Evolutionary conservation across 345 rosid genomes (phyloP).

Genomic region (Pelargonium nanum): DNA sequence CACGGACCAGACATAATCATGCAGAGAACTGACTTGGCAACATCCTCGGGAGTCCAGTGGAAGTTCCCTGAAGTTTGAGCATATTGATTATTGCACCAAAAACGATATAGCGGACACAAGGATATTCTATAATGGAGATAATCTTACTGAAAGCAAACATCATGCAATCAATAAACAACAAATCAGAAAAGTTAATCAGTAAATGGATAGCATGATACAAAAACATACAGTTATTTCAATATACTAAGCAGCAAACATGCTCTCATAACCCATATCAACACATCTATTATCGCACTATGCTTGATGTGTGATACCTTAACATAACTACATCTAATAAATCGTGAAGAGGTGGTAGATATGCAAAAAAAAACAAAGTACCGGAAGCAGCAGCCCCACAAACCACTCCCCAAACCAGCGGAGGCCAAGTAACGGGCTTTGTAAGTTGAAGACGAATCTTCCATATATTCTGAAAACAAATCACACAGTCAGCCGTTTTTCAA

Average conservation of each 20-base stretch:
- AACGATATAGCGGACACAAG: not conserved
- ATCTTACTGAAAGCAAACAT: not conserved
- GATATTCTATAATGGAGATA: too few relatives aligned
- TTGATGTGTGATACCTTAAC: not conserved
- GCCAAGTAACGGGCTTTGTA: conserved; percentile 97
- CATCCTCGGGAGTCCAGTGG: conserved; percentile 85
- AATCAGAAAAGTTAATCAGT: not conserved
- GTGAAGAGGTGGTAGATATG: not conserved
- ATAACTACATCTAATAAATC: not conserved
- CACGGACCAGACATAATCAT: conserved; percentile 96
- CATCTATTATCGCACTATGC: not conserved
- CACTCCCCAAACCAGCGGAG: conserved; percentile 92
- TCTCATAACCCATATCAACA: not conserved
- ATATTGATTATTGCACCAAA: conserved; percentile 2
- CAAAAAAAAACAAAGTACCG: conserved; percentile 40
- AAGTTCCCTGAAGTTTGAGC: conserved; percentile 58
- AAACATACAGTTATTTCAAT: not conserved
- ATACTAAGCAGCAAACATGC: not conserved
- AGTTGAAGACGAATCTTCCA: conserved; percentile 99
- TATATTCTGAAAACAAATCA: conserved; percentile 49
- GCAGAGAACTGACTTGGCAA: conserved; percentile 82
- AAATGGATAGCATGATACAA: not conserved
- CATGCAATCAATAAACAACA: not conserved
- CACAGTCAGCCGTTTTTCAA: too few relatives aligned
- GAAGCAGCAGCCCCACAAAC: conserved; percentile 99